A percentile compares a stretch with the other conserved stretches of the same genome.
phyloP scores from a whole-genome alignment of 2,329 filamentous ascomycete genomes.

The Aspergillus puulaauensis region DNA sequence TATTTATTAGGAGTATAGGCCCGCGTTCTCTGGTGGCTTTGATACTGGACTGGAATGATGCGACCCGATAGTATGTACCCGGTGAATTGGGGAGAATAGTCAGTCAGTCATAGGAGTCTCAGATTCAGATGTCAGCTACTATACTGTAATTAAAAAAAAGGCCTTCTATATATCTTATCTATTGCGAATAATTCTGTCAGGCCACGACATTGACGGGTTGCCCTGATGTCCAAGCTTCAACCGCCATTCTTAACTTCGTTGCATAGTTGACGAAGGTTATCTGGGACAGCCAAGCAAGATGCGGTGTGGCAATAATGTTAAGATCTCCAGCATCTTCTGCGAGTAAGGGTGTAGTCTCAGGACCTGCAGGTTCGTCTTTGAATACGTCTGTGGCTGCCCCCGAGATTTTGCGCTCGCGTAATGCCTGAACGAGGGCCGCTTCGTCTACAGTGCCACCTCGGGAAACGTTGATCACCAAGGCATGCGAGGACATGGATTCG shows the following conservation, averaged over 20 bases:
- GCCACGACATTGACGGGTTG: conserved; percentile 21
- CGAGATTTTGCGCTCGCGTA: conserved; percentile 46
- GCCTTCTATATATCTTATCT: background rate
- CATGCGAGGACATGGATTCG: conserved; percentile 44
- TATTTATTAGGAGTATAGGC: too few species aligned
- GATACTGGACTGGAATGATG: too few species aligned
- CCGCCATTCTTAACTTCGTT: conserved; percentile 45
- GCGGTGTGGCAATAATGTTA: conserved; percentile 53
- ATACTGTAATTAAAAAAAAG: too few species aligned
- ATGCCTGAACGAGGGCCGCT: conserved; percentile 45
- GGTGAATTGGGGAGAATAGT: too few species aligned
- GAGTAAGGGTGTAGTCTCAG: conserved; percentile 45
- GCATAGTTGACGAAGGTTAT: conserved; percentile 49
- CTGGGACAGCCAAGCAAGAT: conserved; percentile 55
- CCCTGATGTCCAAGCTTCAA: conserved; percentile 47
- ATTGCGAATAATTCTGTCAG: background rate
- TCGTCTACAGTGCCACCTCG: conserved; percentile 55
- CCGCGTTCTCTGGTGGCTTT: too few species aligned
- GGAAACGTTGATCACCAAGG: conserved; percentile 51
- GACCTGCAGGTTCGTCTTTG: conserved; percentile 47
- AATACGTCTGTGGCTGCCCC: conserved; percentile 56
- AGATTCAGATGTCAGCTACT: too few species aligned
- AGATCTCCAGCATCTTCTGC: conserved; percentile 45
- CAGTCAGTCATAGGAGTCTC: too few species aligned
- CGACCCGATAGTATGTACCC: too few species aligned